Base-by-base conservation (phyloP, 2,329 filamentous ascomycete genomes). In the Trichophyton benhamiae region DNA sequence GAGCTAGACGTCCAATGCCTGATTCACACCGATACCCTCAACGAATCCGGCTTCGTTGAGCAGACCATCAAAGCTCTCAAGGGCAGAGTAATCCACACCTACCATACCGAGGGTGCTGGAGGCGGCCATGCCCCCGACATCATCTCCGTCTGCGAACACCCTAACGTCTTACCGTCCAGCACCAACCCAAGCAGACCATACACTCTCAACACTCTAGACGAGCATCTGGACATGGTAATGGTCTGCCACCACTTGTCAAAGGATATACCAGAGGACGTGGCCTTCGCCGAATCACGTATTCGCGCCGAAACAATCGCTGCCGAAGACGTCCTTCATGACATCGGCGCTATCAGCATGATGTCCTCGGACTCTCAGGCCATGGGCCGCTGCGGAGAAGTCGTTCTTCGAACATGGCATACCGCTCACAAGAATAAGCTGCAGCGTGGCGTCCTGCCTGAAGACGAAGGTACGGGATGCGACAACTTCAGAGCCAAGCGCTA, bases 201-300 rank as follows among this genome's bases (percentile, higher is more conserved):
- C 74, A 97, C 92, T 1, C 80, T 82, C 66, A 96, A 97, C 77
- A 97, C 92, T 0, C 82, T 97, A 0, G 92, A 96, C 70, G 92
- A 97, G 75, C 92, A 97, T 75, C 83, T 96, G 13, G 92, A 97
- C 77, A 97, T 97, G 92, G 79, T 96, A 55, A 96, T 96, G 92
- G 90, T 96, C 42, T 97, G 92, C 78, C 92, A 97, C 74, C 92
- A 97, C 71, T 79, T 97, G 8, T 91, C 86, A 59, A 89, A 89
- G 74, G 86, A 96, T 74, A 96, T 96, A 63, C 89, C 91, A 62
- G 92, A 97, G 76, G 92, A 97, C 72, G 87, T 97, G 13, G 91
- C 91, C 1, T 97, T 97, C 70, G 92, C 92, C 57, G 92, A 97
- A 77, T 90, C 86, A 41, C 89, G 92, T 44, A 97, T 97, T 74